phyloP scores from a whole-genome alignment of 306 rosid species.

The Rosa rugosa region DNA sequence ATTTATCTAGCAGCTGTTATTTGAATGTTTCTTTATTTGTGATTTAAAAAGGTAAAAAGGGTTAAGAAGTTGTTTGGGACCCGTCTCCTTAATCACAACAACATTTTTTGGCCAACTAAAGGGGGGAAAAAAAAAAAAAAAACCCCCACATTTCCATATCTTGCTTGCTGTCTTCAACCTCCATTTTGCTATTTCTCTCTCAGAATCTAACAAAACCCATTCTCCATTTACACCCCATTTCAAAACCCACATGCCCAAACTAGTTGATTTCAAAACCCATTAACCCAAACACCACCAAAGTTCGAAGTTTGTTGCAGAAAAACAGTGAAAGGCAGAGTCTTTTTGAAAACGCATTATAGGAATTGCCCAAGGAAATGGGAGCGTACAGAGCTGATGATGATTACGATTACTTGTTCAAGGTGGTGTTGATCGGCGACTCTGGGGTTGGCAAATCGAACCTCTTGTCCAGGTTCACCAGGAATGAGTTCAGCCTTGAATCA shows the following conservation, averaged over 20 bases:
- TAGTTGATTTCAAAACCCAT: neutral
- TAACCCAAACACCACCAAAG: neutral
- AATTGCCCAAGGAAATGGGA: conserved; percentile 50
- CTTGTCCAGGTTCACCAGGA: conserved; percentile 69
- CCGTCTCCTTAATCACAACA: conserved; percentile 2
- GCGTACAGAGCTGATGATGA: conserved; percentile 78
- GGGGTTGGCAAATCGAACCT: conserved; percentile 91
- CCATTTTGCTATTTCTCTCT: conserved; percentile 27
- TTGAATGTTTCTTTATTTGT: neutral
- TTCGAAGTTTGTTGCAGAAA: neutral
- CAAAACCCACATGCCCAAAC: conserved; percentile 18
- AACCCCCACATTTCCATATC: conserved; percentile 24
- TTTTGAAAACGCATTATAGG: neutral
- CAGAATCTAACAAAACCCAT: conserved; percentile 21
- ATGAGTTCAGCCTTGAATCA: conserved; percentile 77
- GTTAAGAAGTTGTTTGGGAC: conserved; percentile 7
- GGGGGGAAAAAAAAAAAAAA: neutral
- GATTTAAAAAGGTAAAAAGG: neutral
- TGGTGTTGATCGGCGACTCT: conserved; percentile 81
- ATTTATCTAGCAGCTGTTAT: neutral
- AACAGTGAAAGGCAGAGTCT: neutral
- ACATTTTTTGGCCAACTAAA: conserved; percentile 10
- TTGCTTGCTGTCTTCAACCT: conserved; percentile 19
- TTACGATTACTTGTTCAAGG: conserved; percentile 81
- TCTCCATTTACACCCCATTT: neutral